Base-by-base conservation (phyloP, 306 rosid genomes). In the Casuarina equisetifolia region DNA sequence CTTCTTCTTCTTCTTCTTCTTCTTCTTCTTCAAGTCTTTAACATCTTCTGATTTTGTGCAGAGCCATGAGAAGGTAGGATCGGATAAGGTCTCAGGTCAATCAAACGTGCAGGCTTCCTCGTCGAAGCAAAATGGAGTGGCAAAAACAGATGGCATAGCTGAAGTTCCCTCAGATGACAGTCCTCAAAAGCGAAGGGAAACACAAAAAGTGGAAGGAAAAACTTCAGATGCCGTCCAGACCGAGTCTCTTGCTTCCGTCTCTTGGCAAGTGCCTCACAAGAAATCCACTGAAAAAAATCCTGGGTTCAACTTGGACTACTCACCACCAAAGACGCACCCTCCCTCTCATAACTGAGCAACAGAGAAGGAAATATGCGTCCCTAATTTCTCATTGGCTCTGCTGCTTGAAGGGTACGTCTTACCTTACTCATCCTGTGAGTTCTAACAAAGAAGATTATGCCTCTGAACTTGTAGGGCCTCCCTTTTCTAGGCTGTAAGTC, bases 311-410 rank as follows among this genome's bases (percentile, higher is more conserved):
- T 82, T 81, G 86, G 97, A 93, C 61, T 91, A 93, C 73, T 55
- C 91, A 38, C 96, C 92, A 45, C 94, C 97, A 0, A 89, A 89
- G 87, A 86, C 92, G 58, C 94, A 93, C 79, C 96, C 97, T 82
- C 97, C 96, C 76, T 81, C 85, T 78, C 97, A 93, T 83, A 92
- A 92, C 85, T 86, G 77, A 88, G 50, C 44, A 67, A 43, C 12
- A 81, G 43, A 10, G 77, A 49, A 46, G 35, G 20, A 38, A 17
- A 25, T 19, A 35, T n/a, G 75, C 48, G 32, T 46, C 76, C 52
- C 54, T 25, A 49, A 36, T 4, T 68, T 77, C 19, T 43, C 42
- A 32, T 67, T 79, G 35, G 20, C 62, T 6, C 61, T 15, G 13
- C 69, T 63, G 19, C 44, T 63, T 36, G 40, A 62, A 62, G 42